These are phyloP conservation scores for Boechera stricta DNA, from an alignment of 345 rosid genomes.

Conservation along the genomic window DNA sequence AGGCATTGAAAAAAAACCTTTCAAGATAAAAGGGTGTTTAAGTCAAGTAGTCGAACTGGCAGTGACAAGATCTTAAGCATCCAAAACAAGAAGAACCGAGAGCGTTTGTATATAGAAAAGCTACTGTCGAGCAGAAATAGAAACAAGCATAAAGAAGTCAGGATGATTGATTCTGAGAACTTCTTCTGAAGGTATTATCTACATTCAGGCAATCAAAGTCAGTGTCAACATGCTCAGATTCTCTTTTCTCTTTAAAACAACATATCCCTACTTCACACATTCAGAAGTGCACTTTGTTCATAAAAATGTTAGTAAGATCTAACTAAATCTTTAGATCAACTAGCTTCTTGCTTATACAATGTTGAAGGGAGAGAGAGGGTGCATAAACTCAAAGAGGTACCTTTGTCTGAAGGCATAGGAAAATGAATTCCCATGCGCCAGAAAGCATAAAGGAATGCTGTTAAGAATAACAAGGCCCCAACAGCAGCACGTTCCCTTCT, in stretches of 20 bases:
- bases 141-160: slow-evolving; percentile 14
- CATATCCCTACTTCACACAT: background rate
- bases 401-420: slow-evolving; percentile 98
- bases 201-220: slow-evolving; percentile 7
- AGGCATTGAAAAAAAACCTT: slow-evolving; percentile 93
- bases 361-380: slow-evolving; percentile 9
- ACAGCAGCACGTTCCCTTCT: slow-evolving; percentile 91
- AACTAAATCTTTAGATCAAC: background rate
- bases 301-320: background rate
- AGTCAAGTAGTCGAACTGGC: slow-evolving; percentile 20
- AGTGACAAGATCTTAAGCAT: slow-evolving; percentile 25
- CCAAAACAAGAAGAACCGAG: background rate
- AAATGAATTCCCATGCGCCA: slow-evolving; percentile 99
- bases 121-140: slow-evolving; percentile 14
- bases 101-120: slow-evolving; percentile 22
- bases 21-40: slow-evolving; percentile 37
- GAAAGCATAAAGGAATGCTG: slow-evolving; percentile 90
- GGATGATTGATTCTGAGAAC: slow-evolving; percentile 12
- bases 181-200: slow-evolving; percentile 19
- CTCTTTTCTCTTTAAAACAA: background rate
- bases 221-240: slow-evolving; percentile 22
- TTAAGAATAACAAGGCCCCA: slow-evolving; percentile 86
- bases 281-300: slow-evolving; percentile 1
- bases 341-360: slow-evolving; percentile 6
- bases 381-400: slow-evolving; percentile 46